These are phyloP conservation scores for Fusarium humuli DNA, from an alignment of 2,329 filamentous ascomycete genomes.

Conservation along the genomic window DNA sequence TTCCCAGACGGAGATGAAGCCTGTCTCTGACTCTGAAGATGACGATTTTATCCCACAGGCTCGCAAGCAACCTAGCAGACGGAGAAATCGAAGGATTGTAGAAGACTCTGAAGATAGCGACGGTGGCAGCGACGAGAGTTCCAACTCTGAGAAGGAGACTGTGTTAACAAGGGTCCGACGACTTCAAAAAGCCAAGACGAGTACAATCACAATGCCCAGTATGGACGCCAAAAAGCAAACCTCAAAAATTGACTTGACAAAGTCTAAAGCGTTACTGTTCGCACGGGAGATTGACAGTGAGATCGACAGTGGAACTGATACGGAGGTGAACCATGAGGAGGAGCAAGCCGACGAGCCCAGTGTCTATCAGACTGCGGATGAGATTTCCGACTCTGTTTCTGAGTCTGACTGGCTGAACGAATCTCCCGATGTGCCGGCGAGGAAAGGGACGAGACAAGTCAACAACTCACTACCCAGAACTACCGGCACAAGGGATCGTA, in stretches of 20 bases:
- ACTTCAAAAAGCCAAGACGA: conserved; percentile 23
- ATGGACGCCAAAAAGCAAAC: neutral
- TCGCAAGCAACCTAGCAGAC: conserved; percentile 16
- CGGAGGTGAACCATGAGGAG: conserved; percentile 13
- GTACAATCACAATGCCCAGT: neutral
- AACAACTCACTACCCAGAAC: neutral
- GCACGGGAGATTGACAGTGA: conserved; percentile 22
- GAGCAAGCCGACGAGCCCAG: conserved; percentile 39
- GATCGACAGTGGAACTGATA: conserved; percentile 21
- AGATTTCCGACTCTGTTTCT: conserved; percentile 35
- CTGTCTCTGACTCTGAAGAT: conserved; percentile 10
- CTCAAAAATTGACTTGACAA: neutral
- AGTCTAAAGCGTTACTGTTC: conserved; percentile 21
- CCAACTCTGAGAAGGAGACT: conserved; percentile 29
- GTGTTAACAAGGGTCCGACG: conserved; percentile 40
- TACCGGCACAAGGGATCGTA: neutral
- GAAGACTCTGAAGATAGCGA: conserved; percentile 43
- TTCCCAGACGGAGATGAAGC: neutral
- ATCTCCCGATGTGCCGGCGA: conserved; percentile 16
- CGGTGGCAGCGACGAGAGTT: conserved; percentile 14
- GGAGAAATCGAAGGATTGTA: conserved; percentile 20
- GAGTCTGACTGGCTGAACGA: conserved; percentile 35
- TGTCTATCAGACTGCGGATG: conserved; percentile 43
- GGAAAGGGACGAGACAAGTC: conserved; percentile 3
- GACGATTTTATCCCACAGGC: conserved; percentile 10